These are phyloP conservation scores for Neonectria ditissima DNA, from an alignment of 2,329 filamentous ascomycete species.

Conservation along the genomic window DNA sequence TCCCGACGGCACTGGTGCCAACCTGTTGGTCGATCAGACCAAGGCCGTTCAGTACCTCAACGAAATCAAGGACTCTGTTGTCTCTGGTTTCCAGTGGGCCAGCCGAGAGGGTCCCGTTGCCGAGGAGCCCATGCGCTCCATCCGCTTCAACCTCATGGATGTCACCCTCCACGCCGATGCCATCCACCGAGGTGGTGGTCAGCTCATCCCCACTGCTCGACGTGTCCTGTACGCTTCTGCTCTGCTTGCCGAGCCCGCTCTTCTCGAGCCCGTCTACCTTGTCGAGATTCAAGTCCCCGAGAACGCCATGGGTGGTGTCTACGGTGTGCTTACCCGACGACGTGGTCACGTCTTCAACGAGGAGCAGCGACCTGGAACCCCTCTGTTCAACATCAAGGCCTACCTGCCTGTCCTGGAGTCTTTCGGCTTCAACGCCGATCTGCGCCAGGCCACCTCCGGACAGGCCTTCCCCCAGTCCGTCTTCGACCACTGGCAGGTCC, in stretches of 20 bases:
- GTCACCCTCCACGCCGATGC: constrained; percentile 99
- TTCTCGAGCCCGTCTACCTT: constrained; percentile 98
- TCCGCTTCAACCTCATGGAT: constrained; percentile 99
- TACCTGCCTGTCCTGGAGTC: constrained; percentile 97
- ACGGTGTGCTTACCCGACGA: constrained; percentile 96
- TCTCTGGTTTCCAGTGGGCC: constrained; percentile 99
- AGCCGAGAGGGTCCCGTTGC: constrained; percentile 96
- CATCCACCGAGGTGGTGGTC: constrained; percentile 99
- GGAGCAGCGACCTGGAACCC: constrained; percentile 97
- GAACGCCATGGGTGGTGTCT: constrained; percentile 99
- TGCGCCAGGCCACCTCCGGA: constrained; percentile 91
- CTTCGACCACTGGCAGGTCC: constrained; percentile 98
- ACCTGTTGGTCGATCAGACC: constrained; percentile 99
- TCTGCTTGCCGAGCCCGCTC: constrained; percentile 89
- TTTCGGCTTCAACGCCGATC: constrained; percentile 98
- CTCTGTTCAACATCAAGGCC: constrained; percentile 99
- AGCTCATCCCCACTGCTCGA: constrained; percentile 97
- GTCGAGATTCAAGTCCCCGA: constrained; percentile 99
- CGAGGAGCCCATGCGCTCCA: constrained; percentile 96
- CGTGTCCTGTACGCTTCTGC: constrained; percentile 96
- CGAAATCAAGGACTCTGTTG: constrained; percentile 99
- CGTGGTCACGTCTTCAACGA: constrained; percentile 99
- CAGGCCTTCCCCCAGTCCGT: constrained; percentile 99
- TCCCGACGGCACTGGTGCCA: constrained; percentile 96
- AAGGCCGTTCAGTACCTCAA: constrained; percentile 99